These are phyloP conservation scores for Angomonas desouzai DNA, from an alignment of 208 protist genomes.

Conservation along the genomic window DNA sequence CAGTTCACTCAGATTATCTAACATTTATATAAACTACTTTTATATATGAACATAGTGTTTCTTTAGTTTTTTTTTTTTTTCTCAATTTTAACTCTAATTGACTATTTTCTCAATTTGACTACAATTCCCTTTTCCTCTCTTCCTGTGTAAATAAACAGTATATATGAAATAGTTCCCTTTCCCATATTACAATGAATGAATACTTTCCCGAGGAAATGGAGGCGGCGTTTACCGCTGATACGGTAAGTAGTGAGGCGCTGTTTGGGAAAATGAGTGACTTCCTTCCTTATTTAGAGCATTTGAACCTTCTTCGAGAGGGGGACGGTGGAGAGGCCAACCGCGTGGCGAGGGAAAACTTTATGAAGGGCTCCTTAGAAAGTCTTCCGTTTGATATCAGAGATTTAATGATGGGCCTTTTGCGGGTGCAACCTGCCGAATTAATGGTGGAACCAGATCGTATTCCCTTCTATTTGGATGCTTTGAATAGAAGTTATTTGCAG, in stretches of 20 bases:
- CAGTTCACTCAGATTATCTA: constrained; percentile 78
- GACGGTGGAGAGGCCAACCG: not conserved
- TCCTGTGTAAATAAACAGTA: too few species aligned
- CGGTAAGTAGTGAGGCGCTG: constrained; percentile 19
- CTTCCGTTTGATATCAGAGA: constrained; percentile 4
- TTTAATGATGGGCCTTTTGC: not conserved
- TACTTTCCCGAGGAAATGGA: not conserved
- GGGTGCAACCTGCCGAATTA: not conserved
- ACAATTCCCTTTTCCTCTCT: not conserved
- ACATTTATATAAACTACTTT: too few species aligned
- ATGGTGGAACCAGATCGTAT: constrained; percentile 7
- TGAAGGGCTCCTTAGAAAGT: constrained; percentile 9
- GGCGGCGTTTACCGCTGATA: not conserved
- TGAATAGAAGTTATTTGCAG: not conserved
- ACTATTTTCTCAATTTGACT: too few species aligned
- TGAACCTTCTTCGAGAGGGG: not conserved
- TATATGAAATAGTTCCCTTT: too few species aligned
- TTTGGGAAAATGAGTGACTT: not conserved
- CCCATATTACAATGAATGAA: too few species aligned
- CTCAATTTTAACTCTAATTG: not conserved
- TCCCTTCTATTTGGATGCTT: not conserved
- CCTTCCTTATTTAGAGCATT: not conserved
- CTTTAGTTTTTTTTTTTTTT: constrained; percentile 1
- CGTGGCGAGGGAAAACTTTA: too few species aligned
- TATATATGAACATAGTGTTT: too few species aligned